Evolutionary conservation across 305 asterid species (phyloP).

Genomic region (Withania somnifera): DNA sequence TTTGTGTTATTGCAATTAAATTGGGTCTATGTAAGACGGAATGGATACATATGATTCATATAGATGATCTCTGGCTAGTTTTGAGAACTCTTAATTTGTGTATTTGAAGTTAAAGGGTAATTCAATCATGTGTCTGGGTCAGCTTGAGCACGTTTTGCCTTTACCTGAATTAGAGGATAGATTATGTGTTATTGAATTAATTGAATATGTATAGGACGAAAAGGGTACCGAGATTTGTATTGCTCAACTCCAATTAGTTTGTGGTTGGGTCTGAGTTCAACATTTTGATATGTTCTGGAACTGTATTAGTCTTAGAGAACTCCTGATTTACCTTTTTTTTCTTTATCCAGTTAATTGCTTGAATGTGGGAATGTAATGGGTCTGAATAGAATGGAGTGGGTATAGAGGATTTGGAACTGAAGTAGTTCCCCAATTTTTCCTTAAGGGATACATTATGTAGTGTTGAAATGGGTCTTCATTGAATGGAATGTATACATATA

Average conservation of each 20-base stretch:
- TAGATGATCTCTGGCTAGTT: not conserved
- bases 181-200: not conserved
- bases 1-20: not conserved
- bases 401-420: not conserved
- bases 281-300: not conserved
- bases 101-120: not conserved
- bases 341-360: not conserved
- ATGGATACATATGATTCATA: not conserved
- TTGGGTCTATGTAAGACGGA: too few species aligned
- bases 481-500: not conserved
- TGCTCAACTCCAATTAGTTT: not conserved
- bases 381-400: not conserved
- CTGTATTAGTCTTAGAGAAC: not conserved
- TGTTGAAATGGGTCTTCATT: not conserved
- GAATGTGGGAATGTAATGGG: not conserved
- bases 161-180: not conserved
- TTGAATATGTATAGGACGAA: not conserved
- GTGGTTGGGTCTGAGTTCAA: not conserved
- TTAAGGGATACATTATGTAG: not conserved
- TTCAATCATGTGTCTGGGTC: not conserved
- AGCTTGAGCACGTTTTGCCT: not conserved
- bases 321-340: not conserved
- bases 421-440: not conserved
- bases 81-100: not conserved
- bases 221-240: not conserved